Base-by-base conservation (phyloP, 495 filamentous ascomycete species). In the Talaromyces adpressus region DNA sequence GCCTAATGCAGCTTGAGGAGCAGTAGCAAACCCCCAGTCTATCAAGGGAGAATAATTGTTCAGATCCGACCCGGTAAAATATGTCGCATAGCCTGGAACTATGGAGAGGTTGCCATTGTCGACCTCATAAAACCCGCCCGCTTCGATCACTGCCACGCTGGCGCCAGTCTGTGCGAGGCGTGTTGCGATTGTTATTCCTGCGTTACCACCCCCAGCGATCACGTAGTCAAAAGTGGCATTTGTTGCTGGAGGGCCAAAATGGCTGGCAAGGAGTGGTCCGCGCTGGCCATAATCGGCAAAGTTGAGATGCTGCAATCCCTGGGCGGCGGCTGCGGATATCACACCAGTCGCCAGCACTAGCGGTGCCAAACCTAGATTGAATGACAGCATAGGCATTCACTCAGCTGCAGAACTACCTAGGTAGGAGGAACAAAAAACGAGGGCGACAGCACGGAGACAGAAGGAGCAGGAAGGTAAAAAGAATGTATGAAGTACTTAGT, bases 91-190 rank as follows among this genome's bases (percentile, higher is more conserved):
- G 16, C 53, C 69, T 2, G 81, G 82, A 11, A 85, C 70, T 30
- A 69, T 63, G 58, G 64, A 75, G 11, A 59, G 69, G 59, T 85
- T 72, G 61, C 81, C 67, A 67, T 77, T 72, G 68, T 79, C 74
- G 6, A 75, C 49, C 65, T 87, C 78, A 61, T 87, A 87, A 62
- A 80, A 74, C 0, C 77, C 78, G 9, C 85, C 85, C 4, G 85
- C 84, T 71, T 88, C 85, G 14, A 88, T 70, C 6, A 87, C 71
- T 2, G 78, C 81, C 5, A 84, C 78, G 6, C 53, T 70, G 57
- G 63, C 69, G 0, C 66, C 60, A 32, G 71, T 65, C 60, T 77
- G 68, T 1, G 78, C 77, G 2, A 87, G 71, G 11, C 85, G 72
- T 1, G 73, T 73, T 5, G 83, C 84, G 1, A 87, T 64, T 1